These are phyloP conservation scores for Obba rivulosa DNA, from an alignment of 768 basidiomycete species.

Conservation along the genomic window DNA sequence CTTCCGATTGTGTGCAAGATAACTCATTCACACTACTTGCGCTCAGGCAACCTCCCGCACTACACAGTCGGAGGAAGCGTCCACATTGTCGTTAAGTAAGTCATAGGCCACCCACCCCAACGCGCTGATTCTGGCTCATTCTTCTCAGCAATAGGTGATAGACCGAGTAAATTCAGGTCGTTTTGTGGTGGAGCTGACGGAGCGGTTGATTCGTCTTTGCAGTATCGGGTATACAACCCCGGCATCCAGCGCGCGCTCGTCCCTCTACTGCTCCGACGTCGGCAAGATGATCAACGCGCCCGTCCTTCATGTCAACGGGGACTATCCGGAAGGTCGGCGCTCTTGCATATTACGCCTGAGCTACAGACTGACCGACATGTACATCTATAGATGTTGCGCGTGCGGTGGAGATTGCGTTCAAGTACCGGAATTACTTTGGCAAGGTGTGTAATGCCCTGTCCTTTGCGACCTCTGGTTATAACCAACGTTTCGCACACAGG, in stretches of 20 bases:
- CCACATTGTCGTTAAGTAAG: conserved; percentile 88
- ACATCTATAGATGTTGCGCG: conserved; percentile 69
- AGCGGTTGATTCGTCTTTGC: background rate
- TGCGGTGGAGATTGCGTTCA: conserved; percentile 84
- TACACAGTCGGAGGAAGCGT: conserved; percentile 88
- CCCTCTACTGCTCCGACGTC: conserved; percentile 81
- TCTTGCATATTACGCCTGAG: background rate
- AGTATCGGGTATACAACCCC: conserved; percentile 94
- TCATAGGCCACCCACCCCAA: conserved; percentile 22
- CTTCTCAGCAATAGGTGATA: conserved; percentile 51
- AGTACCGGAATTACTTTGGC: conserved; percentile 80
- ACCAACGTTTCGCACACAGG: conserved; percentile 34
- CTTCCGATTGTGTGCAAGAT: conserved; percentile 12
- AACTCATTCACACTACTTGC: background rate
- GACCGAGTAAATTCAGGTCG: background rate
- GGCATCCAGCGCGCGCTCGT: conserved; percentile 77
- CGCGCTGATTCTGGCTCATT: background rate
- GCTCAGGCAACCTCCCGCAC: conserved; percentile 77
- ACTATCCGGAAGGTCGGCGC: conserved; percentile 69
- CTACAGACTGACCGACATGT: background rate
- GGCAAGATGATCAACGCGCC: conserved; percentile 91
- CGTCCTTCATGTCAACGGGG: conserved; percentile 87
- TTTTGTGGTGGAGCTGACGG: background rate
- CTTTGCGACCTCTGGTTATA: background rate
- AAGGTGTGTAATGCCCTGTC: conserved; percentile 45